Base-by-base conservation (phyloP, 2,329 filamentous ascomycete species). In the Pestalotiopsis fici region DNA sequence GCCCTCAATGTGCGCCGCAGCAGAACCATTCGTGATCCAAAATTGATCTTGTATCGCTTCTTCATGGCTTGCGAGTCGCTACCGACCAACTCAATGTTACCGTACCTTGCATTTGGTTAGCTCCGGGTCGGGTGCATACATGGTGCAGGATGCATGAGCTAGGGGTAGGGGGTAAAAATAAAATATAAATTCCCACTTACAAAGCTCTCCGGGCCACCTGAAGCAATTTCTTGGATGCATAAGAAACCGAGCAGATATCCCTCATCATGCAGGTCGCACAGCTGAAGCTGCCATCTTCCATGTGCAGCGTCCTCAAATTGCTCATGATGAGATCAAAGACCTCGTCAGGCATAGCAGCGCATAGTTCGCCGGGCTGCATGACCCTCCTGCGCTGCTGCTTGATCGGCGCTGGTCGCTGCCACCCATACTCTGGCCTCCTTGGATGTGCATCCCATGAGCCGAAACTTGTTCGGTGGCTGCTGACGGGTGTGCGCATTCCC, bases 211-310 rank as follows among this genome's bases (percentile, higher is more conserved):
- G 82, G 6, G 86, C 87, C 54, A 82, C 83, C 69, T 82, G 83
- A 71, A 84, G 79, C 79, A 86, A 85, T 71, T 85, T 88, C 69
- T 82, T 83, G 18, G 83, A 85, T 47, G 82, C 80, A 12, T 87
- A 66, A 12, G 84, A 81, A 54, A 90, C 74, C 55, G 82, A 83
- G 70, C 83, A 86, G 35, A 85, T 77, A 71, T 91, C 88, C 61
- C 89, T 82, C 86, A 89, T 89, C 86, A 87, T 90, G 75, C 89
- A 91, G 21, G 89, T 90, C 18, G 87, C 83, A 73, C 89, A 91
- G 75, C 87, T 89, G 39, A 78, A 77, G 69, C 83, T 86, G 2
- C 78, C 78, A 15, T 77, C 73, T 6, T 75, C 77, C 13, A 90
- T 73, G 73, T 91, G 89, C 15, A 83, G 74, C 47, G 80, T 78